These are phyloP conservation scores for Diplodia seriata DNA, from an alignment of 2,329 filamentous ascomycete species.

Conservation along the genomic window DNA sequence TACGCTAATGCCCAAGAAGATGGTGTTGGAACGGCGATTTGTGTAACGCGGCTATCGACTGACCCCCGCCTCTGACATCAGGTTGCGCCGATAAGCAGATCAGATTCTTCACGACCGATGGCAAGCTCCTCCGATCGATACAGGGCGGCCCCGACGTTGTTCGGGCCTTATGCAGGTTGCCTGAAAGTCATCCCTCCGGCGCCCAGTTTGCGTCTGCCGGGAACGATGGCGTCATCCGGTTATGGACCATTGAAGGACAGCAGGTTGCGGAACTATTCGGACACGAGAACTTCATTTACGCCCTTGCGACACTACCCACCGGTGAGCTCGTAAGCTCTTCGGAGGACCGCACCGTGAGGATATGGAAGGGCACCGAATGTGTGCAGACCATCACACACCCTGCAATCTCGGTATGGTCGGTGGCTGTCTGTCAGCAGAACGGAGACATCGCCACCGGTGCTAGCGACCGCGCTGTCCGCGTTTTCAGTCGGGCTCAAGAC, in stretches of 20 bases:
- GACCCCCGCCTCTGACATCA: slow-evolving; percentile 32
- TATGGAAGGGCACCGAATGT: slow-evolving; percentile 85
- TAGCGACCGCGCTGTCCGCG: slow-evolving; percentile 82
- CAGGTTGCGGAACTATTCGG: slow-evolving; percentile 80
- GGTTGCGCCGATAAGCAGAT: slow-evolving; percentile 90
- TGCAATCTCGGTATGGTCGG: slow-evolving; percentile 93
- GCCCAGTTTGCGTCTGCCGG: slow-evolving; percentile 94
- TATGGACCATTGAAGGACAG: slow-evolving; percentile 84
- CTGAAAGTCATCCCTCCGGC: slow-evolving; percentile 75
- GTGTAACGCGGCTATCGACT: slow-evolving; percentile 25
- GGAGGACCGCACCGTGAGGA: slow-evolving; percentile 89
- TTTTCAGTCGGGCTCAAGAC: slow-evolving; percentile 78
- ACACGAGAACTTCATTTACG: slow-evolving; percentile 95
- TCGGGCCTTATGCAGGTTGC: slow-evolving; percentile 85
- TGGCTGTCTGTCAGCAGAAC: slow-evolving; percentile 79
- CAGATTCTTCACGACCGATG: slow-evolving; percentile 75
- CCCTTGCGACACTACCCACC: slow-evolving; percentile 75
- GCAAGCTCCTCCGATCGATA: slow-evolving; percentile 69
- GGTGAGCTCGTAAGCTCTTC: slow-evolving; percentile 90
- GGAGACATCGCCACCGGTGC: slow-evolving; percentile 94
- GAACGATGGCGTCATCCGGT: slow-evolving; percentile 86
- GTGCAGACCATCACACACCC: slow-evolving; percentile 96
- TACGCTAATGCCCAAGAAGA: slow-evolving; percentile 38
- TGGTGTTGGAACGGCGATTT: slow-evolving; percentile 5
- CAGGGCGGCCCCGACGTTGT: slow-evolving; percentile 81